A percentile compares a stretch with the other conserved stretches of the same genome.
phyloP scores from a whole-genome alignment of 1,284 basidiomycete species.

The Schizophyllum commune region DNA sequence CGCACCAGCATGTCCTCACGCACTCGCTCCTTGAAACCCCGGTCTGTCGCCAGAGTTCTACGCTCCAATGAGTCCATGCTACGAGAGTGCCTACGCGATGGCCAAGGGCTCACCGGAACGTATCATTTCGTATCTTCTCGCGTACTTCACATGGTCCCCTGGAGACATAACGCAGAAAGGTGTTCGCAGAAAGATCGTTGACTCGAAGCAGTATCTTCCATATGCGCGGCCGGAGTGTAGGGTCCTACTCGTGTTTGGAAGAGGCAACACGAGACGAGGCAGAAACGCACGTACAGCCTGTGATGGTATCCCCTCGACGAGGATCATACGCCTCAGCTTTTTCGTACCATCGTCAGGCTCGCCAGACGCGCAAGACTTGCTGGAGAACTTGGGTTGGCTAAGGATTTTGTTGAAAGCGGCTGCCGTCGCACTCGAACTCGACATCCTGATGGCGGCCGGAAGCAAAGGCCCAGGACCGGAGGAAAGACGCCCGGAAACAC shows the following conservation, averaged over 20 bases:
- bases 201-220: conserved; percentile 91
- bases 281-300: conserved; percentile 37
- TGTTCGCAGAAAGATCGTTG: conserved; percentile 66
- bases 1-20: conserved; percentile 96
- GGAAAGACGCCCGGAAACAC: neutral
- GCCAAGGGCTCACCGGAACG: conserved; percentile 69
- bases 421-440: conserved; percentile 36
- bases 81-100: neutral
- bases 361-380: conserved; percentile 53
- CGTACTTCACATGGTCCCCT: conserved; percentile 81
- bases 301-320: conserved; percentile 84
- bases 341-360: conserved; percentile 77
- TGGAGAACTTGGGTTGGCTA: conserved; percentile 54
- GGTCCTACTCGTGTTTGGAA: conserved; percentile 40
- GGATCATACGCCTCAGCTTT: conserved; percentile 74
- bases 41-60: conserved; percentile 91
- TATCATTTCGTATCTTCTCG: conserved; percentile 83
- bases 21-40: conserved; percentile 91
- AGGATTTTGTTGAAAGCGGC: conserved; percentile 75
- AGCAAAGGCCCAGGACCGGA: neutral
- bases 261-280: too few relatives aligned
- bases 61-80: neutral
- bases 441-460: conserved; percentile 13
- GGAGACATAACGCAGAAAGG: conserved; percentile 76
- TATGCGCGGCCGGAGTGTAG: conserved; percentile 69